Percentiles rank a stretch among this genome's conserved stretches.
These are phyloP conservation scores for Cetraspora pellucida DNA, from an alignment of 192 early-diverging fungal species.

Conservation along the genomic window DNA sequence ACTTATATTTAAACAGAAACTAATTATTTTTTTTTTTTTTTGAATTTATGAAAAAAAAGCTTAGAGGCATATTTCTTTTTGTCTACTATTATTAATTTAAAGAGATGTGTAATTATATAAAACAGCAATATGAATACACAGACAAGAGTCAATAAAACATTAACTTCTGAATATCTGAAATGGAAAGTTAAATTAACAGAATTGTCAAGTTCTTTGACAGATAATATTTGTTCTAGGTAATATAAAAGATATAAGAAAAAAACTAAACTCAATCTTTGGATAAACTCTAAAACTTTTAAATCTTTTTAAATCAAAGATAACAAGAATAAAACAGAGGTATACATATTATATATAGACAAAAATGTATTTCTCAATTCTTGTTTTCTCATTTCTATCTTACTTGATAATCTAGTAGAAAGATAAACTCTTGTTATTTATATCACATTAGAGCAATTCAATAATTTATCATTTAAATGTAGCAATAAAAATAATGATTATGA, in stretches of 20 bases:
- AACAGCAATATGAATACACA: not conserved
- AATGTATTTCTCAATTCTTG: too few relatives aligned
- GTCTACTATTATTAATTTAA: not conserved
- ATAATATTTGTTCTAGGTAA: too few relatives aligned
- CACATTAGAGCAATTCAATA: not conserved
- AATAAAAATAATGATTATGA: constrained; percentile 15
- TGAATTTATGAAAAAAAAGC: not conserved
- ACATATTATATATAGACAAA: too few relatives aligned
- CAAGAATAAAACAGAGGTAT: too few relatives aligned
- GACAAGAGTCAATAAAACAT: not conserved
- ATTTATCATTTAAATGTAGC: constrained; percentile 14
- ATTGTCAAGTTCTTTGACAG: too few relatives aligned
- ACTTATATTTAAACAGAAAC: too few relatives aligned
- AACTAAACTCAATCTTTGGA: too few relatives aligned
- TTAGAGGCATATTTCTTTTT: not conserved
- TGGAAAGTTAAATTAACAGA: too few relatives aligned
- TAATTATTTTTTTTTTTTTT: too few relatives aligned
- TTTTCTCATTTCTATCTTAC: not conserved
- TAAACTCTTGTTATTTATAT: constrained; percentile 1
- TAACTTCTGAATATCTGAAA: not conserved
- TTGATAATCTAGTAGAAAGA: not conserved
- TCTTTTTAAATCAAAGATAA: too few relatives aligned
- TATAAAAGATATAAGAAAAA: too few relatives aligned
- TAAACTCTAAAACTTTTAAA: too few relatives aligned
- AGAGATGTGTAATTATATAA: not conserved